Evolutionary conservation across 2,329 filamentous ascomycete genomes (phyloP), one percentile per base, ranked within the genome.

Genomic region (Annulohypoxylon truncatum): DNA sequence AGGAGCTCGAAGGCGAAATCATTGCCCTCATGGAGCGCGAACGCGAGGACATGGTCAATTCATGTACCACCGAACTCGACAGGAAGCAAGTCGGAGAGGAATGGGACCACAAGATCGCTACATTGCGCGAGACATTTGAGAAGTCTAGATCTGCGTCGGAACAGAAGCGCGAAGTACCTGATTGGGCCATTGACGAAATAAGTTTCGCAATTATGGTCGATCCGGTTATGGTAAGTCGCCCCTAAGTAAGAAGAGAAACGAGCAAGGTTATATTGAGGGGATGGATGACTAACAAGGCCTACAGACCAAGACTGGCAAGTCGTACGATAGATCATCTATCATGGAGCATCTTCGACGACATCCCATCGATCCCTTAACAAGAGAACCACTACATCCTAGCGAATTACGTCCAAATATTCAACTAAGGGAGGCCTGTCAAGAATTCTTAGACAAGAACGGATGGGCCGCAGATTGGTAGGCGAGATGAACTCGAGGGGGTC

Each of bases 381-480:
- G 95, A 42, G 90, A 94, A 67, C 88, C 91, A 0, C 83, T 97
- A 51, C 80, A 80, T 0, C 82, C 88, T 0, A 81, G 83, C 1
- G 93, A 97, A 46, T 78, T 98, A 57, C 84, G 94, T 42, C 91
- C 93, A 0, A 98, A 98, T 77, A 84, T 96, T 46, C 91, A 87
- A 0, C 82, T 98, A 62, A 93, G 90, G 77, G 87, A 92, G 56
- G 95, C 93, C 0, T 96, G 93, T 75, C 89, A 92, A 47, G 92
- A 96, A 71, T 98, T 97, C 73, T 81, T 97, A 63, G 86, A 92
- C 26, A 83, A 92, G 71, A 97, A 97, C 73, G 94, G 93, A 8
- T 97, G 96, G 92, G 93, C 94, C 0, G 94, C 92, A 38, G 94
- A 97, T 77, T 98, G 92, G 91, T 97, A 71, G 31, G 1, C 9